phyloP scores from a whole-genome alignment of 2,329 filamentous ascomycete species.

The Harringtonia lauricola region DNA sequence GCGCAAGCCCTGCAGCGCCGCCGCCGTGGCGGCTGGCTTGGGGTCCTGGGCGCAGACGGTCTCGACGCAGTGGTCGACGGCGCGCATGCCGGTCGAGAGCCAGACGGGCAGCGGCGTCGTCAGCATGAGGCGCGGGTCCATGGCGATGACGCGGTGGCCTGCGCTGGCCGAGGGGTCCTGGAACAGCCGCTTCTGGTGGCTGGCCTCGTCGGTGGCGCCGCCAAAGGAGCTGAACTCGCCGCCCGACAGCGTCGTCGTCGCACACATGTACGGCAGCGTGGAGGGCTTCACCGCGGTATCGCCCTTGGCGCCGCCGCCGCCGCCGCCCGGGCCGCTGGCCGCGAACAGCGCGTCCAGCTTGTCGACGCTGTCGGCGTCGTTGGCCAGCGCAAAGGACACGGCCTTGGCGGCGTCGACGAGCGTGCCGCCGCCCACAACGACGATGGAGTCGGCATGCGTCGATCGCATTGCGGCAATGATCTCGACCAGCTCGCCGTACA shows the following conservation, averaged over 20 bases:
- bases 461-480: slow-evolving; percentile 5
- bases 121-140: slow-evolving; percentile 34
- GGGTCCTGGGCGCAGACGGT: slow-evolving; percentile 34
- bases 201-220: slow-evolving; percentile 13
- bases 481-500: slow-evolving; percentile 11
- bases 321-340: not conserved
- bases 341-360: slow-evolving; percentile 8
- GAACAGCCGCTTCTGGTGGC: slow-evolving; percentile 12
- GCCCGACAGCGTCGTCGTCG: slow-evolving; percentile 13
- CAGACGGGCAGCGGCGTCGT: slow-evolving; percentile 39
- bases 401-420: slow-evolving; percentile 12
- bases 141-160: slow-evolving; percentile 35
- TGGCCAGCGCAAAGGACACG: slow-evolving; percentile 6
- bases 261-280: slow-evolving; percentile 11
- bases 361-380: slow-evolving; percentile 9
- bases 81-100: slow-evolving; percentile 45
- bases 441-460: not conserved
- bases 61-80: slow-evolving; percentile 48
- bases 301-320: no score
- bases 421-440: slow-evolving; percentile 11
- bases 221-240: slow-evolving; percentile 13
- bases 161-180: slow-evolving; percentile 17
- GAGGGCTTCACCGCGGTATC: slow-evolving; percentile 3
- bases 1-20: slow-evolving; percentile 22
- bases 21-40: slow-evolving; percentile 17